Conservation (phyloP, 306 rosid genomes). For the Prunus mongolica region DNA sequence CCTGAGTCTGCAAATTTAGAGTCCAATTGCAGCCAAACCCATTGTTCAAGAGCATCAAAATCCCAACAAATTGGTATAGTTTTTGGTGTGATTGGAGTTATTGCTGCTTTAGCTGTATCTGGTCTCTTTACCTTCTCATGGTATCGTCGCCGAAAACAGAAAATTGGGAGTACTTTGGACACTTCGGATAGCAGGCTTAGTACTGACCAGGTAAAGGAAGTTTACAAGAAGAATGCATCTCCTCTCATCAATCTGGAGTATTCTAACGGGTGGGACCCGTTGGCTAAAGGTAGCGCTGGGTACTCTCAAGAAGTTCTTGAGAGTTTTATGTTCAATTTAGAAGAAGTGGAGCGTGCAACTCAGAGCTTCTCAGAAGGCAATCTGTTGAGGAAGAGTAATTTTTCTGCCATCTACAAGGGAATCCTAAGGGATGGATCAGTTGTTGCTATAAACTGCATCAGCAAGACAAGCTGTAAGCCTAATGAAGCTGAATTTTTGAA, state of each 20-base stretch:
- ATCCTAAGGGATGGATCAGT: slow-evolving; percentile 65
- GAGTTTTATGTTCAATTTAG: slow-evolving; percentile 45
- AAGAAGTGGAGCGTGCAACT: slow-evolving; percentile 51
- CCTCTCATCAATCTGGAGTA: slow-evolving; percentile 54
- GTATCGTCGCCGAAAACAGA: slow-evolving; percentile 37
- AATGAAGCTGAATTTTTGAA: slow-evolving; percentile 74
- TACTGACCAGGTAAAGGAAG: slow-evolving; percentile 37
- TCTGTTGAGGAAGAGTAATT: slow-evolving; percentile 52
- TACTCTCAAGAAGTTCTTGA: slow-evolving; percentile 48
- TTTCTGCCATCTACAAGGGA: slow-evolving; percentile 61
- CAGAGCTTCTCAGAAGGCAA: slow-evolving; percentile 51
- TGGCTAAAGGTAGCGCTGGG: slow-evolving; percentile 42
- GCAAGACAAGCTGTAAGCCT: slow-evolving; percentile 79
- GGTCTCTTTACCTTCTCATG: slow-evolving; percentile 36
- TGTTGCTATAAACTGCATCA: slow-evolving; percentile 65
- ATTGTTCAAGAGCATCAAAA: slow-evolving; percentile 44
- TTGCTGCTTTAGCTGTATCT: slow-evolving; percentile 26
- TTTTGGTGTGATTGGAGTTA: slow-evolving; percentile 45
- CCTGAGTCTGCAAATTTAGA: slow-evolving; percentile 51
- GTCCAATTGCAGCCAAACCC: slow-evolving; percentile 34
- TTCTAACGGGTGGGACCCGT: slow-evolving; percentile 53
- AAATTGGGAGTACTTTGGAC: slow-evolving; percentile 36
- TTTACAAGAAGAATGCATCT: slow-evolving; percentile 31
- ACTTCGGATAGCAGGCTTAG: slow-evolving; percentile 32
- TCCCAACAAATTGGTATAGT: slow-evolving; percentile 49